phyloP scores from a whole-genome alignment of 257 asterid genomes.

The Ilex asprella region DNA sequence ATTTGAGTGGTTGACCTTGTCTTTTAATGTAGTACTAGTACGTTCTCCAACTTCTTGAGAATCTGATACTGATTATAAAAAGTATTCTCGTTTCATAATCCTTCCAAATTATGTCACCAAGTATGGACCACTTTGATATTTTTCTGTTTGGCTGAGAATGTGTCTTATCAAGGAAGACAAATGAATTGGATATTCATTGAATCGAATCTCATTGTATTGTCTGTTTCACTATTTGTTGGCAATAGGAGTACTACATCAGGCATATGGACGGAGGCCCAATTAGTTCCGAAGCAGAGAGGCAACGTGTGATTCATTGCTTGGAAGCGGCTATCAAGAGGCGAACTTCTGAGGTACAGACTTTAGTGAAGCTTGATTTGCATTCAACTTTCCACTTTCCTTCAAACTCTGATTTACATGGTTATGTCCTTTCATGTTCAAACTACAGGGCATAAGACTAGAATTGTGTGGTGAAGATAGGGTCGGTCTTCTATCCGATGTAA shows the following conservation, averaged over 20 bases:
- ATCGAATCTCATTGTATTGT: conserved; percentile 1
- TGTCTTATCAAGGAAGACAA: not conserved
- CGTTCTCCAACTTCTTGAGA: not conserved
- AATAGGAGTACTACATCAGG: conserved; percentile 49
- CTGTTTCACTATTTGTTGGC: not conserved
- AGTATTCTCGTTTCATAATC: no score
- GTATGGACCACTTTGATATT: conserved; percentile 1
- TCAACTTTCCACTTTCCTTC: not conserved
- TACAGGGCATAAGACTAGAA: conserved; percentile 50
- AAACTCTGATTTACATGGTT: not conserved
- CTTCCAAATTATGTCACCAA: no score
- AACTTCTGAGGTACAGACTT: conserved; percentile 31
- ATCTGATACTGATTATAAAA: not conserved
- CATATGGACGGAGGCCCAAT: conserved; percentile 46
- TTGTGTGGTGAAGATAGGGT: conserved; percentile 38
- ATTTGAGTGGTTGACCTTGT: no score
- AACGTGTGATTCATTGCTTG: conserved; percentile 45
- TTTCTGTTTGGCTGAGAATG: not conserved
- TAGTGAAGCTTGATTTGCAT: not conserved
- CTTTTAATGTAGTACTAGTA: not conserved
- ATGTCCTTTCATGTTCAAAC: not conserved
- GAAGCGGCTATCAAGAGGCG: conserved; percentile 55
- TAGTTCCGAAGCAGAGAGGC: conserved; percentile 45
- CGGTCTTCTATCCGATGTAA: conserved; percentile 48
- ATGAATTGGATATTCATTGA: not conserved